Evolutionary conservation across 257 asterid species (phyloP).

Genomic region (Rubia yunnanensis): DNA sequence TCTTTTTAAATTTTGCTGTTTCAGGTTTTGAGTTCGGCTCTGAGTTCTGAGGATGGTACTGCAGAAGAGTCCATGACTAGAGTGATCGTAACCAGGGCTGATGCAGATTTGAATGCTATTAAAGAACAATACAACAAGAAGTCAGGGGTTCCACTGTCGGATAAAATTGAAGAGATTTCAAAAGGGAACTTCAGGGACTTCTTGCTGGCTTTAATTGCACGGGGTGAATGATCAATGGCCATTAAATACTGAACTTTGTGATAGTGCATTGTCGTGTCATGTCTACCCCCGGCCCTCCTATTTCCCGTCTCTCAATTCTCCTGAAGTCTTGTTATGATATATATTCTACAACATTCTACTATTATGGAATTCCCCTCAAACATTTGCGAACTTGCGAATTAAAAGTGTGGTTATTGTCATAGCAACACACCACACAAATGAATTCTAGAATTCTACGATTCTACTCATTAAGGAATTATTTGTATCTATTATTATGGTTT

Average conservation of each 20-base stretch:
- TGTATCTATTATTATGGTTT: too few species aligned
- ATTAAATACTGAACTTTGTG: background rate
- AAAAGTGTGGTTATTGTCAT: too few species aligned
- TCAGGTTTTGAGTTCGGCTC: constrained; percentile 6
- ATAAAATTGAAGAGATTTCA: constrained; percentile 7
- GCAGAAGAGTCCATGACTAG: constrained; percentile 7
- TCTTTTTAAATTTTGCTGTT: background rate
- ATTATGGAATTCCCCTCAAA: too few species aligned
- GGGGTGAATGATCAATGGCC: background rate
- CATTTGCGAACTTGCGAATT: too few species aligned
- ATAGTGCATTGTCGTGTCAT: too few species aligned
- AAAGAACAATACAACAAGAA: constrained; percentile 4
- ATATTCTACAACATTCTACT: too few species aligned
- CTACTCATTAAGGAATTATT: too few species aligned
- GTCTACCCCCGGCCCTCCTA: too few species aligned
- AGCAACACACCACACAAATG: too few species aligned
- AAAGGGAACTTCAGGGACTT: constrained; percentile 12
- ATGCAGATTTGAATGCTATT: constrained; percentile 9
- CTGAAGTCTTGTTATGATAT: too few species aligned
- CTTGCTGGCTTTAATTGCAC: constrained; percentile 9
- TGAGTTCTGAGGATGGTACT: constrained; percentile 1
- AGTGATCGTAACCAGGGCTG: constrained; percentile 15
- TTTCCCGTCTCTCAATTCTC: too few species aligned
- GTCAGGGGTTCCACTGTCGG: background rate
- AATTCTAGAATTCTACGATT: too few species aligned